Percentiles rank a stretch among this genome's conserved stretches.
Conservation (phyloP, 495 filamentous ascomycete species). For the Aspergillus mulundensis region DNA sequence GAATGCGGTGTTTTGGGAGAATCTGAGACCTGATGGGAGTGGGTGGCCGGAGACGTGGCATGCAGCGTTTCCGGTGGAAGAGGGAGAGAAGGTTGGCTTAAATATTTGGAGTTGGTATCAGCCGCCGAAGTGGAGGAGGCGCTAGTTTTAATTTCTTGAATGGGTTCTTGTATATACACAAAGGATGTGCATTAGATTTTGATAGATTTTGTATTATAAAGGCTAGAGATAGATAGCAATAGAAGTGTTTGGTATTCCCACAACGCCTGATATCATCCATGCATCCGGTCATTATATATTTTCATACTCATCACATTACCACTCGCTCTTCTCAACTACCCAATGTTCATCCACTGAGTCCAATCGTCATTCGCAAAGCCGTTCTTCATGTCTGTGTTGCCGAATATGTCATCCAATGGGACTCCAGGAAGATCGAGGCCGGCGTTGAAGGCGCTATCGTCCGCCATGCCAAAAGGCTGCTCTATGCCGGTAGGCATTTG, state of each 20-base stretch:
- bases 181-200: background rate
- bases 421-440: constrained; percentile 34
- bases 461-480: constrained; percentile 28
- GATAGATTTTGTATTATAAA: background rate
- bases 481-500: constrained; percentile 17
- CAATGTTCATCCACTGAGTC: constrained; percentile 42
- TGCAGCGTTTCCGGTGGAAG: constrained; percentile 63
- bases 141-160: background rate
- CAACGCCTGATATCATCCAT: constrained; percentile 5
- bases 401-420: constrained; percentile 44
- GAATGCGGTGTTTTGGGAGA: constrained; percentile 75
- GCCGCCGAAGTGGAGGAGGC: constrained; percentile 25
- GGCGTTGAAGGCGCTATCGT: constrained; percentile 28
- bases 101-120: constrained; percentile 68
- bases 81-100: constrained; percentile 72
- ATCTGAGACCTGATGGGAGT: constrained; percentile 56
- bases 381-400: constrained; percentile 26
- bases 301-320: constrained; percentile 8
- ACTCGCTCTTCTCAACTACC: background rate
- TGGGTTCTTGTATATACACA: background rate
- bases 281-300: constrained; percentile 3
- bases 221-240: constrained; percentile 2
- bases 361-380: constrained; percentile 34
- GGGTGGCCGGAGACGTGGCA: constrained; percentile 66
- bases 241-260: constrained; percentile 1